Evolutionary conservation across 441 rosid genomes (phyloP).

Genomic region (Pelargonium australe): DNA sequence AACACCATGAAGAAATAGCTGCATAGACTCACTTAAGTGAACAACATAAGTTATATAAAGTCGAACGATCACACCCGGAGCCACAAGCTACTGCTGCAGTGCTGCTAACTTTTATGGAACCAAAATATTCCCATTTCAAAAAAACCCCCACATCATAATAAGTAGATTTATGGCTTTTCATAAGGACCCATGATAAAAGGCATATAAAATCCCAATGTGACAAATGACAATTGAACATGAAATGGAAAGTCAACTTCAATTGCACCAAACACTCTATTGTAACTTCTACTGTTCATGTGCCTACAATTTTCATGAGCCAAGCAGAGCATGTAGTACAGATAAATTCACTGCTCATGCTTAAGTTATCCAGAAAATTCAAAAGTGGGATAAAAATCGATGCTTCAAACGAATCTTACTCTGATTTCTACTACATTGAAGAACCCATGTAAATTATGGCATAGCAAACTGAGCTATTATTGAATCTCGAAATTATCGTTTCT

Average conservation of each 20-base stretch:
- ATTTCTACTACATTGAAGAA: neutral
- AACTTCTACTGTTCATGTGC: neutral
- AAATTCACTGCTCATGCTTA: neutral
- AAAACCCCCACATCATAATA: neutral
- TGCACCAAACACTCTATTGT: neutral
- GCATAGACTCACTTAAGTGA: neutral
- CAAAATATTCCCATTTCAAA: neutral
- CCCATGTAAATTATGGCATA: neutral
- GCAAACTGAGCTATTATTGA: neutral
- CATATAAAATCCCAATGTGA: neutral
- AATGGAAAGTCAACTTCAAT: neutral
- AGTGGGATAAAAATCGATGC: neutral
- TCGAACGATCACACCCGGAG: neutral
- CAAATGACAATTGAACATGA: neutral
- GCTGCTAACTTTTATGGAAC: neutral
- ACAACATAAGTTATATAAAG: neutral
- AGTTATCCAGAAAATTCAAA: neutral
- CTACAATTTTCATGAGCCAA: neutral
- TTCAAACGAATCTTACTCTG: neutral
- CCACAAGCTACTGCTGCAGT: neutral
- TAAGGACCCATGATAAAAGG: neutral
- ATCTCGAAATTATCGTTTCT: neutral
- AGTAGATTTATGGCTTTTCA: neutral
- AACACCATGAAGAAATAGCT: too few relatives aligned
- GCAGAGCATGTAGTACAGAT: neutral